Conservation (phyloP, 495 filamentous ascomycete genomes). For the Aspergillus conjunctus region DNA sequence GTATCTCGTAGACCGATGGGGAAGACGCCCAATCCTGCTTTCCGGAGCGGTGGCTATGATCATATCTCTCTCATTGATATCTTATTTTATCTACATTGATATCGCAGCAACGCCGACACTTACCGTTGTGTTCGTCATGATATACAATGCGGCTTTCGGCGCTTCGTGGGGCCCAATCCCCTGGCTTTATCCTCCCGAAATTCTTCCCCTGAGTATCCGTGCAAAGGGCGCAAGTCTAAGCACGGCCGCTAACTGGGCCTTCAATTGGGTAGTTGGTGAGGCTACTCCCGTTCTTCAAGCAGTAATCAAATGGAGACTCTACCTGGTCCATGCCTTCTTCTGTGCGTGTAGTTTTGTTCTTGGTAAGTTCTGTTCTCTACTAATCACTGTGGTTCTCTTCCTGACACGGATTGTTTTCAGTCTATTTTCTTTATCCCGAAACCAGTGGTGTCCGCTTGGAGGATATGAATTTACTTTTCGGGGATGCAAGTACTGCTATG, state of each 20-base stretch:
- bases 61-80: constrained; percentile 85
- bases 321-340: constrained; percentile 95
- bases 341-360: constrained; percentile 95
- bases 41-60: constrained; percentile 91
- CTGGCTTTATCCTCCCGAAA: constrained; percentile 98
- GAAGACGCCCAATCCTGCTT: constrained; percentile 85
- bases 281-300: constrained; percentile 92
- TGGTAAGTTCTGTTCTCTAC: constrained; percentile 62
- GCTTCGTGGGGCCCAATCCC: constrained; percentile 99
- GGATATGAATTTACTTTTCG: constrained; percentile 92
- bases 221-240: constrained; percentile 97
- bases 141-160: constrained; percentile 97
- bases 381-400: background rate
- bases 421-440: constrained; percentile 96
- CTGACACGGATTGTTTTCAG: constrained; percentile 50
- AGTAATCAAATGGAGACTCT: constrained; percentile 87
- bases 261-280: constrained; percentile 95
- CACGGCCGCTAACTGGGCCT: constrained; percentile 96
- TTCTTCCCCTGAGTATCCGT: constrained; percentile 92
- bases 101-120: constrained; percentile 72
- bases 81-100: constrained; percentile 93
- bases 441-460: constrained; percentile 92
- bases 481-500: constrained; percentile 81
- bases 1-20: constrained; percentile 95
- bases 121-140: constrained; percentile 94